Base-by-base conservation (phyloP, 805 yeast genomes). In the Ogataea naganishii region DNA sequence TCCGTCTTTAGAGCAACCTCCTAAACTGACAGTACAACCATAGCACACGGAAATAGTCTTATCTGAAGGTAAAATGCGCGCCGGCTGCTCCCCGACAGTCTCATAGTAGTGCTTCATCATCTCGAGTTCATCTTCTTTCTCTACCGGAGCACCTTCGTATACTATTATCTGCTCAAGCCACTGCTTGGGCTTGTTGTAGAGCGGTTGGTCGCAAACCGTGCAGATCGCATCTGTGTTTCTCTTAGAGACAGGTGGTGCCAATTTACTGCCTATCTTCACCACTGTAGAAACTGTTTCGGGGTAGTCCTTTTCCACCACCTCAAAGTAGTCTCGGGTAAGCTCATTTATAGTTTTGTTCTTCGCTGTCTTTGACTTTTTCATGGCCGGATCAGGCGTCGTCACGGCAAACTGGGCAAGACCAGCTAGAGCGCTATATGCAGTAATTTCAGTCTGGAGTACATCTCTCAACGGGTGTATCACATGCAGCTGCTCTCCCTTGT, bases 211-310 rank as follows among this genome's bases (percentile, higher is more conserved):
- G 46, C 95, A 84, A 1, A 83, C 40, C 10, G 53, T 54, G 51
- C 95, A 84, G 2, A 41, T 41, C 1, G 45, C 36, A 8, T 33
- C 44, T 3, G 23, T 32, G 29, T 35, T 18, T 18, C 33, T 48
- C 2, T 12, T 10, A 3, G 22, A 19, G 7, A 13, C 33, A 0
- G 82, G 83, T 6, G 62, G 62, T 2, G 65, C 67, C 26, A 88
- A 56, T 49, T 89, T 86, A 27, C 77, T 77, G 5, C 92, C 95
- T 0, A 95, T 86, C 40, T 83, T 78, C 10, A 86, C 86, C 14
- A 89, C 96, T 0, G 97, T 88, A 0, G 96, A 80, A 3, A 88
- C 86, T 3, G 89, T 82, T 33, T 89, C 83, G 0, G 95, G 86
- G 47, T 86, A 86, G 11, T 76, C 86, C 5, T 66, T 65, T 45